Conservation (phyloP, 495 filamentous ascomycete species). For the Antarctomyces pellizariae region DNA sequence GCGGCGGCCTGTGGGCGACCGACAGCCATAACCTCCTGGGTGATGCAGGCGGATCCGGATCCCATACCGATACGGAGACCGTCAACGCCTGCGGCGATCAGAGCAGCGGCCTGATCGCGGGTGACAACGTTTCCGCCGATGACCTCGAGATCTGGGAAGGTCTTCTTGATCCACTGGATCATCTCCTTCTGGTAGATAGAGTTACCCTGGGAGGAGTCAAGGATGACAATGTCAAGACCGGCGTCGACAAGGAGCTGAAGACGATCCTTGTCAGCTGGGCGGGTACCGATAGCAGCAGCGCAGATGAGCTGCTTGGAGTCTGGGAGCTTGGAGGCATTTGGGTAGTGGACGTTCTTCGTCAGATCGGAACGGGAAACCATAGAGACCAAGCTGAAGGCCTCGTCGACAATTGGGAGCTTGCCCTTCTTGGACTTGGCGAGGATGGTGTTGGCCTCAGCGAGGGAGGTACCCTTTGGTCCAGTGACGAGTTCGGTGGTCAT, state of each 20-base stretch:
- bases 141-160: conserved; percentile 68
- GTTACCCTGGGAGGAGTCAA: conserved; percentile 94
- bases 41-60: conserved; percentile 93
- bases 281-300: conserved; percentile 84
- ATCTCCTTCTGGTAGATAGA: conserved; percentile 92
- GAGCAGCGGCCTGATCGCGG: conserved; percentile 68
- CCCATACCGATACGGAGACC: conserved; percentile 98
- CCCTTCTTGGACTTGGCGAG: conserved; percentile 94
- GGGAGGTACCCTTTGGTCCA: conserved; percentile 59
- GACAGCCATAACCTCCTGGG: conserved; percentile 98
- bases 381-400: conserved; percentile 65
- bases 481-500: conserved; percentile 95
- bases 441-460: conserved; percentile 78
- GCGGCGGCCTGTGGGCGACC: conserved; percentile 85
- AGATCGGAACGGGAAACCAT: conserved; percentile 92
- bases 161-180: conserved; percentile 83
- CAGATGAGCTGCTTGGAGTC: conserved; percentile 95
- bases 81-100: conserved; percentile 90
- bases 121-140: conserved; percentile 98
- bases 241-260: conserved; percentile 81
- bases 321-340: conserved; percentile 86
- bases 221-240: conserved; percentile 82
- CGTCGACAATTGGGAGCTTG: conserved; percentile 91
- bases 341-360: conserved; percentile 97
- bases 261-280: conserved; percentile 70